phyloP scores from a whole-genome alignment of 495 filamentous ascomycete species.

The Lasiosphaeria miniovina region DNA sequence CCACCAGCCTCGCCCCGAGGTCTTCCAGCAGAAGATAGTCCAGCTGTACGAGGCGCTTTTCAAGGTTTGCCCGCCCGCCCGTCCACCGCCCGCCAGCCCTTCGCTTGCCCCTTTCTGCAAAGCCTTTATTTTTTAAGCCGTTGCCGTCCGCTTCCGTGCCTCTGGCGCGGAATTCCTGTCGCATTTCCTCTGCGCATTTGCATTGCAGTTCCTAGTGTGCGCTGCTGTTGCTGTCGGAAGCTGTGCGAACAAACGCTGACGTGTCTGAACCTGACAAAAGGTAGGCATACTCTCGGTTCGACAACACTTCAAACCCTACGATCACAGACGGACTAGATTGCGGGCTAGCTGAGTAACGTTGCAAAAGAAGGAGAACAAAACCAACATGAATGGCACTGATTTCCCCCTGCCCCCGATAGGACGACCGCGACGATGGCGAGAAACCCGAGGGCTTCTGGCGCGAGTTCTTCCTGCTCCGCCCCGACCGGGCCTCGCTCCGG shows the following conservation, averaged over 20 bases:
- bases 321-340: too few species aligned
- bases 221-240: too few species aligned
- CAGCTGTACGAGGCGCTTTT: conserved; percentile 85
- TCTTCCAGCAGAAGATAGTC: conserved; percentile 91
- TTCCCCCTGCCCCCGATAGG: conserved; percentile 17
- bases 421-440: conserved; percentile 58
- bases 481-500: conserved; percentile 65
- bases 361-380: not conserved
- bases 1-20: conserved; percentile 84
- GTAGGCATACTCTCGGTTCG: too few species aligned
- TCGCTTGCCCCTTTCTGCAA: not conserved
- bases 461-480: conserved; percentile 87
- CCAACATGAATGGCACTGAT: not conserved
- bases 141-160: not conserved
- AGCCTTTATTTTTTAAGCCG: not conserved
- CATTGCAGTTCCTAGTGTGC: too few species aligned
- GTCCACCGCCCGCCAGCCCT: not conserved
- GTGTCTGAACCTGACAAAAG: too few species aligned
- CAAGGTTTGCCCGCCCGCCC: conserved; percentile 52
- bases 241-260: too few species aligned
- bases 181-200: too few species aligned
- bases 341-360: too few species aligned
- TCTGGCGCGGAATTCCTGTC: too few species aligned
- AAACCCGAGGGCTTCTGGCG: conserved; percentile 90
- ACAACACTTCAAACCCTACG: too few species aligned